Evolutionary conservation across 305 asterid species (phyloP).

Genomic region (Fraxinus greggii): DNA sequence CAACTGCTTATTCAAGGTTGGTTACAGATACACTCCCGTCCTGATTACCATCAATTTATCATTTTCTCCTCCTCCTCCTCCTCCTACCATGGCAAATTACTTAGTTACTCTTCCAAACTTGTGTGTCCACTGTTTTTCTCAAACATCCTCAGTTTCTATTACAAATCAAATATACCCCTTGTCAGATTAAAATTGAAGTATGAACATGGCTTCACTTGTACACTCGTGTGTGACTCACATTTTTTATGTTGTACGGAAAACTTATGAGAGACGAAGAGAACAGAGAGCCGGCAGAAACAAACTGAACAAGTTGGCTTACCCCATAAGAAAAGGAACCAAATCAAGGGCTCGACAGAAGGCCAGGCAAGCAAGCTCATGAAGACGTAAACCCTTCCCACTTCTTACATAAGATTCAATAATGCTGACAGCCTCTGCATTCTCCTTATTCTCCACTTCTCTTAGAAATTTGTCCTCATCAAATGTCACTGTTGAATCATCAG

Average conservation of each 20-base stretch:
- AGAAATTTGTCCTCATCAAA: constrained; percentile 50
- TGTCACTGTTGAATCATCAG: constrained; percentile 36
- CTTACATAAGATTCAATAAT: constrained; percentile 51
- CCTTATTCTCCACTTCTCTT: constrained; percentile 45
- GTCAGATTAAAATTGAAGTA: not conserved
- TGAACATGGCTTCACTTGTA: not conserved
- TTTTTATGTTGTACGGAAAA: not conserved
- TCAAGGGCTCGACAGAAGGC: constrained; percentile 79
- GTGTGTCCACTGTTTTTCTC: not conserved
- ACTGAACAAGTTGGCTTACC: constrained; percentile 41
- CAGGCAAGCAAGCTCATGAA: constrained; percentile 86
- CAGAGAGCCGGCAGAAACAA: constrained; percentile 1
- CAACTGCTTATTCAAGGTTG: not conserved
- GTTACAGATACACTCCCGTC: not conserved
- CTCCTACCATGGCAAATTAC: not conserved
- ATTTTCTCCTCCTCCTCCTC: not conserved
- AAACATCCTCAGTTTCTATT: not conserved
- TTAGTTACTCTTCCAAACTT: not conserved
- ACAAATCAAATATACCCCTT: not conserved
- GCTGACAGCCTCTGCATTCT: constrained; percentile 35
- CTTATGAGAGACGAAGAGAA: not conserved
- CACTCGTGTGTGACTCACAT: not conserved
- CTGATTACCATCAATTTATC: not conserved
- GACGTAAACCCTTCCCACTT: constrained; percentile 61
- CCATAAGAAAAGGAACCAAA: constrained; percentile 59